Evolutionary conservation across 192 early-diverging fungal species (phyloP).

Genomic region (Coemansia sp.): DNA sequence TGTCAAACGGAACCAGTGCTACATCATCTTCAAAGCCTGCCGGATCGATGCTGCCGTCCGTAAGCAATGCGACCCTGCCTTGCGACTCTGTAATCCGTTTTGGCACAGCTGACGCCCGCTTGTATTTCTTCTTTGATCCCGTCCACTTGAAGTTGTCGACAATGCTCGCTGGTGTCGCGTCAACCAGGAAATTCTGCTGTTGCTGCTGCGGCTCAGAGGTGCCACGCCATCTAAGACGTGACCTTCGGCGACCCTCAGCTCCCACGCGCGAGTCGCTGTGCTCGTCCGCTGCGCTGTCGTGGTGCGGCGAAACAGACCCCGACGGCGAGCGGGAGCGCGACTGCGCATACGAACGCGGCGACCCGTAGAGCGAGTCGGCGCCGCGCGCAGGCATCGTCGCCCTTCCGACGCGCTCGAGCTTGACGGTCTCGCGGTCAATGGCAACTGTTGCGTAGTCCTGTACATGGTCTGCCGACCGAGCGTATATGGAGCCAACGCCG

Average conservation of each 20-base stretch:
- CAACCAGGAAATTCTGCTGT: neutral
- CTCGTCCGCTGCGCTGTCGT: slow-evolving; percentile 25
- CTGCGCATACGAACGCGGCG: slow-evolving; percentile 12
- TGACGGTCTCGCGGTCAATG: slow-evolving; percentile 63
- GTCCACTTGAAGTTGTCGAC: slow-evolving; percentile 46
- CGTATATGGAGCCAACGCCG: slow-evolving; percentile 75
- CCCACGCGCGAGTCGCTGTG: slow-evolving; percentile 27
- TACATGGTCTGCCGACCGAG: slow-evolving; percentile 76
- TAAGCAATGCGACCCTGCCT: slow-evolving; percentile 19
- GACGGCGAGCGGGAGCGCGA: slow-evolving; percentile 26
- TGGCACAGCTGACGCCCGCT: slow-evolving; percentile 20
- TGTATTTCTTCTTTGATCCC: slow-evolving; percentile 11
- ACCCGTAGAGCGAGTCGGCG: slow-evolving; percentile 10
- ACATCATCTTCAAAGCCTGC: slow-evolving; percentile 35
- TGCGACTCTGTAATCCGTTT: slow-evolving; percentile 26
- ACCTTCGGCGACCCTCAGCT: slow-evolving; percentile 29
- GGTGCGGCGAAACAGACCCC: slow-evolving; percentile 22
- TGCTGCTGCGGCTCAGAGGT: slow-evolving; percentile 3
- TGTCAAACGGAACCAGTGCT: slow-evolving; percentile 18
- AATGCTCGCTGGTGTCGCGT: slow-evolving; percentile 30
- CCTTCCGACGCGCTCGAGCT: slow-evolving; percentile 41
- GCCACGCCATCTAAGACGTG: slow-evolving; percentile 41
- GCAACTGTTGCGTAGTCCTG: slow-evolving; percentile 64
- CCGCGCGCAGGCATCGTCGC: slow-evolving; percentile 18
- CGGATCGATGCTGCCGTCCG: slow-evolving; percentile 41